phyloP scores from a whole-genome alignment of 192 early-diverging fungal genomes.

The Coemansia sp. region DNA sequence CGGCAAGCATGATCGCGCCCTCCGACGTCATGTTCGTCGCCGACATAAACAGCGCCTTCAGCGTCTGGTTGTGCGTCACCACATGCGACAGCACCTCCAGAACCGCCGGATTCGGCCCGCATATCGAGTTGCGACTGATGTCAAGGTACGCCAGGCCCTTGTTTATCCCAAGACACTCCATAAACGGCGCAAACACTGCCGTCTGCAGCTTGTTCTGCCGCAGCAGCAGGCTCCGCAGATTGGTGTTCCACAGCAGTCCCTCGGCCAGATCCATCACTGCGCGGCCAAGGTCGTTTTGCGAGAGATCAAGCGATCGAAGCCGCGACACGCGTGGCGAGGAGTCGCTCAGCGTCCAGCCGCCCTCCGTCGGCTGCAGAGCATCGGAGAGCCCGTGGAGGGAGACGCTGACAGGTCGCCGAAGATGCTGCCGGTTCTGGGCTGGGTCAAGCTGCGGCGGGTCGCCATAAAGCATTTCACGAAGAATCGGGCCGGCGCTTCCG shows the following conservation, averaged over 20 bases:
- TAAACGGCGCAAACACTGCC: constrained; percentile 41
- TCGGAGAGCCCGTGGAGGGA: constrained; percentile 52
- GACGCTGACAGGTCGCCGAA: constrained; percentile 42
- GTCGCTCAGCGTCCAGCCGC: constrained; percentile 15
- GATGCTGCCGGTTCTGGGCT: constrained; percentile 21
- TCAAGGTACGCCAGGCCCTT: constrained; percentile 55
- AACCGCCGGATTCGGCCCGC: constrained; percentile 35
- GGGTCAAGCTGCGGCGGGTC: constrained; percentile 42
- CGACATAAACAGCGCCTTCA: constrained; percentile 65
- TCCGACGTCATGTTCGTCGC: constrained; percentile 66
- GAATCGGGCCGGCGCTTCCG: constrained; percentile 42
- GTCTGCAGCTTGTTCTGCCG: constrained; percentile 59
- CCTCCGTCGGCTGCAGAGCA: constrained; percentile 6
- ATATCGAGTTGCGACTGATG: constrained; percentile 59
- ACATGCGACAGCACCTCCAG: constrained; percentile 51
- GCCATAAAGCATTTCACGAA: constrained; percentile 55
- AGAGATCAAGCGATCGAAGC: constrained; percentile 49
- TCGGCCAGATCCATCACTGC: constrained; percentile 49
- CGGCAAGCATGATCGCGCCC: constrained; percentile 78
- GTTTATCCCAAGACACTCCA: constrained; percentile 57
- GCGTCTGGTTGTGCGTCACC: constrained; percentile 61
- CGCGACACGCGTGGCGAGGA: constrained; percentile 41
- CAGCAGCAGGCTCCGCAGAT: constrained; percentile 44
- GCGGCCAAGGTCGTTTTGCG: constrained; percentile 53
- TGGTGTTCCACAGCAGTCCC: constrained; percentile 52